Conservation (phyloP, 495 filamentous ascomycete genomes). For the Xylaria venustula region DNA sequence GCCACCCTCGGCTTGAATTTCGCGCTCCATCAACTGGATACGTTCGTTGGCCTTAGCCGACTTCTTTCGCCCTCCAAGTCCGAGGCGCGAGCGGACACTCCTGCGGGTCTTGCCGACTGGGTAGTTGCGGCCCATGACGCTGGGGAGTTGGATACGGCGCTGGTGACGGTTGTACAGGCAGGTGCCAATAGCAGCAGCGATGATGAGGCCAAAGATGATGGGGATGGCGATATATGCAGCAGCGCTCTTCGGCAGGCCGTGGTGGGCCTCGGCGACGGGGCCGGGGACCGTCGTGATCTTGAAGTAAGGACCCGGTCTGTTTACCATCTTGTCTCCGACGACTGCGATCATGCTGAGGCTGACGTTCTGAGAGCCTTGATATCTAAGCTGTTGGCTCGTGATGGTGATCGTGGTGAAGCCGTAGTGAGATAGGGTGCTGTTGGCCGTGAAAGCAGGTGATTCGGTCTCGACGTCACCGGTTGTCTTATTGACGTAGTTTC, state of each 20-base stretch:
- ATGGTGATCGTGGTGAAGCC: constrained; percentile 44
- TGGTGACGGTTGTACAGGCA: constrained; percentile 38
- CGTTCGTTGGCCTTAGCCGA: constrained; percentile 29
- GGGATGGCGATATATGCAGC: constrained; percentile 43
- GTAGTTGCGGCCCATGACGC: constrained; percentile 39
- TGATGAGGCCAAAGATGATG: constrained; percentile 35
- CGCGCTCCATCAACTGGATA: constrained; percentile 40
- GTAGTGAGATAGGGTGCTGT: constrained; percentile 29
- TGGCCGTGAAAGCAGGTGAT: constrained; percentile 34
- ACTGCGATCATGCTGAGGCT: constrained; percentile 33
- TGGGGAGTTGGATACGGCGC: constrained; percentile 37
- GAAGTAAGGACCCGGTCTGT: constrained; percentile 32
- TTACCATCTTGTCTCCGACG: constrained; percentile 17
- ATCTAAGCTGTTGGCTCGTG: constrained; percentile 25
- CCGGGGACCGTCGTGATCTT: constrained; percentile 24
- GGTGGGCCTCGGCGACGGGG: constrained; percentile 13
- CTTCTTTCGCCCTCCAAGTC: constrained; percentile 19
- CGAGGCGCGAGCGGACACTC: constrained; percentile 26
- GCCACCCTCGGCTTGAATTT: constrained; percentile 22
- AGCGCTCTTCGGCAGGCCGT: constrained; percentile 18
- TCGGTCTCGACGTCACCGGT: constrained; percentile 25
- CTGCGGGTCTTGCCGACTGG: constrained; percentile 34
- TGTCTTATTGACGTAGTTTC: constrained; percentile 35
- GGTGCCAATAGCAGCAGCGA: constrained; percentile 30
- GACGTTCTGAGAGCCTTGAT: constrained; percentile 35